A percentile compares a stretch with the other conserved stretches of the same genome.
Evolutionary conservation across 768 basidiomycete genomes (phyloP).

Genomic region (Leucosporidium creatinivorum): DNA sequence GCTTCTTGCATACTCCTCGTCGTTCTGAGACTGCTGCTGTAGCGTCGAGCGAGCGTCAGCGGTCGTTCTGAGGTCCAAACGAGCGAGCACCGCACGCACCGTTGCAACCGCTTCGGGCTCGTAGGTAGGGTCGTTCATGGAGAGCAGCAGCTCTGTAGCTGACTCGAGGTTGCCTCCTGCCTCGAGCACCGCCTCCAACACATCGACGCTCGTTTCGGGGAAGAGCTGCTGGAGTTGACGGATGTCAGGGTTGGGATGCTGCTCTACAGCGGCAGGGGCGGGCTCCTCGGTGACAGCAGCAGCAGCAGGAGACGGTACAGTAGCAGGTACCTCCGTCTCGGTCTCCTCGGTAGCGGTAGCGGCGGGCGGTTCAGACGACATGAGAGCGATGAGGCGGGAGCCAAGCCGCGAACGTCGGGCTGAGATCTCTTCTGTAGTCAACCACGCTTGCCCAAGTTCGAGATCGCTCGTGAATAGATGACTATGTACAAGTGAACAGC

Average conservation of each 20-base stretch:
- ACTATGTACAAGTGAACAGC: no score
- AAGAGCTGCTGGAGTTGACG: slow-evolving; percentile 19
- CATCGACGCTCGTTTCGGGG: slow-evolving; percentile 6
- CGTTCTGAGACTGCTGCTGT: not conserved
- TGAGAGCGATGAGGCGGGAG: no score
- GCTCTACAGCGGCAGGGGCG: no score
- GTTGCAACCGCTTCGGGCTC: slow-evolving; percentile 1
- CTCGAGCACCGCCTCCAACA: slow-evolving; percentile 23
- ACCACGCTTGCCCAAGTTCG: no score
- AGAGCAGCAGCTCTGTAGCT: slow-evolving; percentile 13
- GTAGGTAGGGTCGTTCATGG: slow-evolving; percentile 13
- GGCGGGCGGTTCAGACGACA: no score
- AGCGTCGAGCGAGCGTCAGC: not conserved
- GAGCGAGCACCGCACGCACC: not conserved
- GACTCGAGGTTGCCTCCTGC: slow-evolving; percentile 6
- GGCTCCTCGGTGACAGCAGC: no score
- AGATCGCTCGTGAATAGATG: no score
- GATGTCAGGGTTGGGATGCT: slow-evolving; percentile 3
- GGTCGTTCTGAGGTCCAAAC: not conserved
- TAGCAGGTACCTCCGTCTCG: no score
- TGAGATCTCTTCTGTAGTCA: no score
- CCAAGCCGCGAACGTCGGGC: no score
- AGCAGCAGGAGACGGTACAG: no score
- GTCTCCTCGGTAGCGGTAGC: no score
- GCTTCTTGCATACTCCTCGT: not conserved